Evolutionary conservation across 2,329 filamentous ascomycete genomes (phyloP).

Genomic region (Alternaria gaisen): DNA sequence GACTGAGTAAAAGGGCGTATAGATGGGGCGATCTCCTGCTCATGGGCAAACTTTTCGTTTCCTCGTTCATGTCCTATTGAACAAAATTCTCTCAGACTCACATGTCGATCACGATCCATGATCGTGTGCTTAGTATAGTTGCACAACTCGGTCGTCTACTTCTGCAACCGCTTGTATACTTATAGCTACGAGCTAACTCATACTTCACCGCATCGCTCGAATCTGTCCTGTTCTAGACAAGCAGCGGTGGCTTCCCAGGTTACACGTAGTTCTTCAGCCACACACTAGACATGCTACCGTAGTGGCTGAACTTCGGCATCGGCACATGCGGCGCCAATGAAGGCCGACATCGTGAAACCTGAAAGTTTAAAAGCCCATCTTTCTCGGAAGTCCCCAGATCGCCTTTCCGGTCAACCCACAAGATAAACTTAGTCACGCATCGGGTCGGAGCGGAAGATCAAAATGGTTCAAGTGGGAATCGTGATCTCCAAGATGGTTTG

Average conservation of each 20-base stretch:
- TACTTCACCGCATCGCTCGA: neutral
- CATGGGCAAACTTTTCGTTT: neutral
- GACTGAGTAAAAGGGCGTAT: neutral
- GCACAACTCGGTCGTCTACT: neutral
- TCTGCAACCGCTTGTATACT: neutral
- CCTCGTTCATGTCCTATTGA: neutral
- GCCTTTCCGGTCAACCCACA: neutral
- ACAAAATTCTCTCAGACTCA: neutral
- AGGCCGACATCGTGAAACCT: neutral
- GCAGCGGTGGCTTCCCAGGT: neutral
- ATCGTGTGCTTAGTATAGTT: neutral
- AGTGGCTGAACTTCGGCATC: conserved; percentile 2
- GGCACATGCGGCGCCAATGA: neutral
- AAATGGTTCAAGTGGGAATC: neutral
- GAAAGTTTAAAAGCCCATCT: conserved; percentile 2
- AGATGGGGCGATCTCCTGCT: neutral
- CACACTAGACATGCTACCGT: neutral
- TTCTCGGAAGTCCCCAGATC: neutral
- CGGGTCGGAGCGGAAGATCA: neutral
- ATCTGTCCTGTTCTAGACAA: neutral
- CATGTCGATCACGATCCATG: neutral
- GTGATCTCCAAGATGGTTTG: neutral
- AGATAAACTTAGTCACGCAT: neutral
- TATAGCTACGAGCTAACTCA: neutral
- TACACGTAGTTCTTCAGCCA: neutral